Conservation (phyloP, 2,329 filamentous ascomycete species). For the Trichophaea hybrida region DNA sequence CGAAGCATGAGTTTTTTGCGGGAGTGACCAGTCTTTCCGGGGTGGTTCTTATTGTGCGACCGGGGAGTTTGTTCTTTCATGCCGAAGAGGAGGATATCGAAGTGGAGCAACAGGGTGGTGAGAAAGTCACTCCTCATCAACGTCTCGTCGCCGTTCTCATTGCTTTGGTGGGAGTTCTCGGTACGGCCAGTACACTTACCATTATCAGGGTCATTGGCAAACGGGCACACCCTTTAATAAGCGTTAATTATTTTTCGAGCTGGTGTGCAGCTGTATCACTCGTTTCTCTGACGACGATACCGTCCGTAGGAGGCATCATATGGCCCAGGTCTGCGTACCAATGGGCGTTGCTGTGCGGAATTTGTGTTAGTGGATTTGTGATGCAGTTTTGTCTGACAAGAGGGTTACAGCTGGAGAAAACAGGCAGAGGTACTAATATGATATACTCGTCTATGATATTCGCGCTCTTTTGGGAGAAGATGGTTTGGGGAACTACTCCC, state of each 20-base stretch:
- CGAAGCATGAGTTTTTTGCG: slow-evolving; percentile 59
- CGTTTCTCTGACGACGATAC: slow-evolving; percentile 43
- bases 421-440: slow-evolving; percentile 44
- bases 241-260: slow-evolving; percentile 67
- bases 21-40: slow-evolving; percentile 61
- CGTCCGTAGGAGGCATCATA: slow-evolving; percentile 43
- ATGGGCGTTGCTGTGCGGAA: slow-evolving; percentile 52
- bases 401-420: slow-evolving; percentile 58
- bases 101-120: not conserved
- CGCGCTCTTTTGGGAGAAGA: slow-evolving; percentile 48
- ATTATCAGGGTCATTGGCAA: slow-evolving; percentile 66
- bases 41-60: slow-evolving; percentile 70
- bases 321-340: slow-evolving; percentile 41
- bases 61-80: slow-evolving; percentile 41
- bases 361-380: slow-evolving; percentile 62
- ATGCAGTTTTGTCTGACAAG: slow-evolving; percentile 78
- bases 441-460: slow-evolving; percentile 57
- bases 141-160: slow-evolving; percentile 55
- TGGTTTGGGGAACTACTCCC: slow-evolving; percentile 48
- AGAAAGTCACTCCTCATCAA: slow-evolving; percentile 41
- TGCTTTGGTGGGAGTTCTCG: slow-evolving; percentile 62
- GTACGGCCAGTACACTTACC: slow-evolving; percentile 58
- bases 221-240: slow-evolving; percentile 66
- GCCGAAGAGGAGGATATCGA: not conserved
- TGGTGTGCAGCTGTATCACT: slow-evolving; percentile 56